phyloP scores from a whole-genome alignment of 352 stramenopile species.

The Pilasporangium apinafurcum region DNA sequence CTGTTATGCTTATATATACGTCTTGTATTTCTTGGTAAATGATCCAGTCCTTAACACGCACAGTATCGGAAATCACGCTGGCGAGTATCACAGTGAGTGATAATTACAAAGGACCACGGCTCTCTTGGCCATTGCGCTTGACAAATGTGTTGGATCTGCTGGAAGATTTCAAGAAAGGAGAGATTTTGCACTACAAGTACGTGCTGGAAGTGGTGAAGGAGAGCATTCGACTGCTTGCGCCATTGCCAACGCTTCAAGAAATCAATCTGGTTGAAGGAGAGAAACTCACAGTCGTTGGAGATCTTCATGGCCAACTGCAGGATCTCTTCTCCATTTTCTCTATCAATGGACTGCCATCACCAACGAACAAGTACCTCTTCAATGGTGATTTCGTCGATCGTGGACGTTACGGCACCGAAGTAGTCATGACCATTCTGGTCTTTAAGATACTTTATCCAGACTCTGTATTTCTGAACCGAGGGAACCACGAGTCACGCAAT shows the following conservation, averaged over 20 bases:
- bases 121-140: constrained; percentile 82
- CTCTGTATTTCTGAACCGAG: constrained; percentile 89
- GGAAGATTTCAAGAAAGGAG: constrained; percentile 87
- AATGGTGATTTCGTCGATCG: constrained; percentile 97
- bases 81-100: constrained; percentile 37
- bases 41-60: constrained; percentile 38
- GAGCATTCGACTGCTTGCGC: constrained; percentile 46
- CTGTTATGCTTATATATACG: constrained; percentile 4
- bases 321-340: constrained; percentile 95
- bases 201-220: constrained; percentile 82
- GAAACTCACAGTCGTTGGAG: constrained; percentile 90
- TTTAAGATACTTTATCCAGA: constrained; percentile 83
- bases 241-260: constrained; percentile 81
- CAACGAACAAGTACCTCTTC: constrained; percentile 94
- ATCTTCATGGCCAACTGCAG: constrained; percentile 93
- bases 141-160: constrained; percentile 85
- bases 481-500: constrained; percentile 94
- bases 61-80: constrained; percentile 49
- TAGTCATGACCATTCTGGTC: constrained; percentile 65
- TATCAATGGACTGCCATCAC: constrained; percentile 85
- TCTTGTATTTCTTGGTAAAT: too few species aligned
- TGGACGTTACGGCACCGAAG: constrained; percentile 85
- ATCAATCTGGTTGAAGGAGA: constrained; percentile 78
- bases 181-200: constrained; percentile 88
- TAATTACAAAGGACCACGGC: constrained; percentile 69